Conservation (phyloP, 2,329 filamentous ascomycete genomes). For the Fonsecaea erecta region DNA sequence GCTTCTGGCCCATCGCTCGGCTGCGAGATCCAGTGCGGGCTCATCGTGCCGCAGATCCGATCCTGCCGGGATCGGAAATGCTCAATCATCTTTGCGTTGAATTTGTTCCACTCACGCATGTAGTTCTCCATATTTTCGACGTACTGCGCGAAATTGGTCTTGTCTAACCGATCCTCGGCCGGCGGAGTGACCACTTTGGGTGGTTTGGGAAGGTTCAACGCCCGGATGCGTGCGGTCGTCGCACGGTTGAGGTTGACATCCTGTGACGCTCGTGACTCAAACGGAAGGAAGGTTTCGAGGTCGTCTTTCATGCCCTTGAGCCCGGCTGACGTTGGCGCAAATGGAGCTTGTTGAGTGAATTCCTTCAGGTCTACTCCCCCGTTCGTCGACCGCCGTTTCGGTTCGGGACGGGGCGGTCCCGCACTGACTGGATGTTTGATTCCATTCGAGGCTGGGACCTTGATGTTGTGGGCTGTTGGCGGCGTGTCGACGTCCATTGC, state of each 20-base stretch:
- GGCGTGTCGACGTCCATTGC: slow-evolving; percentile 55
- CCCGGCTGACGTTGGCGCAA: slow-evolving; percentile 53
- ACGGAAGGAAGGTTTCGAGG: slow-evolving; percentile 61
- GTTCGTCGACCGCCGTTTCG: slow-evolving; percentile 23
- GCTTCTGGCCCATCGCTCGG: slow-evolving; percentile 46
- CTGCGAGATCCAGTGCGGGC: slow-evolving; percentile 57
- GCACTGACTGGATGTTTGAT: slow-evolving; percentile 1
- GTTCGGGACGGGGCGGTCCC: slow-evolving; percentile 7
- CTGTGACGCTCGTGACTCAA: slow-evolving; percentile 58
- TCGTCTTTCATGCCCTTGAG: slow-evolving; percentile 58
- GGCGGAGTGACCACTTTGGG: slow-evolving; percentile 56
- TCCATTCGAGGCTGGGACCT: slow-evolving; percentile 9
- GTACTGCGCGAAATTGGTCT: slow-evolving; percentile 57
- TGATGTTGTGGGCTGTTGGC: slow-evolving; percentile 27
- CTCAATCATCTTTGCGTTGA: slow-evolving; percentile 59
- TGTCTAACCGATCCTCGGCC: slow-evolving; percentile 46
- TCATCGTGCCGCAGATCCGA: slow-evolving; percentile 51
- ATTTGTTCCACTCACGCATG: slow-evolving; percentile 60
- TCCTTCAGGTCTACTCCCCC: slow-evolving; percentile 55
- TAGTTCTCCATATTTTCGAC: slow-evolving; percentile 60
- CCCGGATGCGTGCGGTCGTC: slow-evolving; percentile 36
- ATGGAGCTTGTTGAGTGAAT: slow-evolving; percentile 56
- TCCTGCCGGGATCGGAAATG: slow-evolving; percentile 61
- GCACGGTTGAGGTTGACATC: slow-evolving; percentile 48
- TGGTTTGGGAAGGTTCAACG: slow-evolving; percentile 56